A percentile compares a stretch with the other conserved stretches of the same genome.
Evolutionary conservation across 2,329 filamentous ascomycete species (phyloP).

Genomic region (Ophiocordyceps sinensis): DNA sequence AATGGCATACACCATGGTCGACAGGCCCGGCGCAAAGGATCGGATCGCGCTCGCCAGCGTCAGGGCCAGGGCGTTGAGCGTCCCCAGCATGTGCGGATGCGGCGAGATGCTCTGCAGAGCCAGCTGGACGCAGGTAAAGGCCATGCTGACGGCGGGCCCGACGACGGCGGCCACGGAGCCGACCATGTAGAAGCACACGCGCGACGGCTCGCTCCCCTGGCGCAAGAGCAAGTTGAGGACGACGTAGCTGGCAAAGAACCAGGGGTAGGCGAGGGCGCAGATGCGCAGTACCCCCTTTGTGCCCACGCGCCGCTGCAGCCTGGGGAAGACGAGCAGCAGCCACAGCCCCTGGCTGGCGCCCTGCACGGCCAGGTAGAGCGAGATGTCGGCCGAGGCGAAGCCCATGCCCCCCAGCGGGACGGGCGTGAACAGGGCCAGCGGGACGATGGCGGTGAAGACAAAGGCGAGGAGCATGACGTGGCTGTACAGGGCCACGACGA

Average conservation of each 20-base stretch:
- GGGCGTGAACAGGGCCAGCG: conserved; percentile 54
- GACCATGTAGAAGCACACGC: conserved; percentile 40
- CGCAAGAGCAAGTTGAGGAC: conserved; percentile 33
- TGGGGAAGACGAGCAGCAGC: conserved; percentile 57
- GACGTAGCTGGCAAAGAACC: conserved; percentile 47
- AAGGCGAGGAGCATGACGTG: conserved; percentile 56
- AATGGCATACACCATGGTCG: conserved; percentile 53
- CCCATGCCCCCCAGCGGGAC: conserved; percentile 48
- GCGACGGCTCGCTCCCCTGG: conserved; percentile 19
- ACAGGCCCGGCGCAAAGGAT: conserved; percentile 49
- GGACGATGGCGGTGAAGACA: conserved; percentile 55
- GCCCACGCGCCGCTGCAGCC: conserved; percentile 48
- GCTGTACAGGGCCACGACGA: conserved; percentile 50
- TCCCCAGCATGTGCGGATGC: conserved; percentile 47
- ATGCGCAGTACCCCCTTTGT: conserved; percentile 49
- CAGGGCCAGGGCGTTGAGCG: conserved; percentile 49
- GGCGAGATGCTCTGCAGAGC: conserved; percentile 62
- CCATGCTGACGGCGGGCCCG: conserved; percentile 51
- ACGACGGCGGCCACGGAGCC: conserved; percentile 27
- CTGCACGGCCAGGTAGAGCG: conserved; percentile 46
- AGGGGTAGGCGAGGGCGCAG: conserved; percentile 42
- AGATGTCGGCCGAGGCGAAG: conserved; percentile 49
- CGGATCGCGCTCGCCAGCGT: conserved; percentile 47
- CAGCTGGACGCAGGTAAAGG: conserved; percentile 57
- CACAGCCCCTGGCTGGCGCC: conserved; percentile 56